phyloP scores from a whole-genome alignment of 2,329 filamentous ascomycete species.

The Trichoderma koningii region DNA sequence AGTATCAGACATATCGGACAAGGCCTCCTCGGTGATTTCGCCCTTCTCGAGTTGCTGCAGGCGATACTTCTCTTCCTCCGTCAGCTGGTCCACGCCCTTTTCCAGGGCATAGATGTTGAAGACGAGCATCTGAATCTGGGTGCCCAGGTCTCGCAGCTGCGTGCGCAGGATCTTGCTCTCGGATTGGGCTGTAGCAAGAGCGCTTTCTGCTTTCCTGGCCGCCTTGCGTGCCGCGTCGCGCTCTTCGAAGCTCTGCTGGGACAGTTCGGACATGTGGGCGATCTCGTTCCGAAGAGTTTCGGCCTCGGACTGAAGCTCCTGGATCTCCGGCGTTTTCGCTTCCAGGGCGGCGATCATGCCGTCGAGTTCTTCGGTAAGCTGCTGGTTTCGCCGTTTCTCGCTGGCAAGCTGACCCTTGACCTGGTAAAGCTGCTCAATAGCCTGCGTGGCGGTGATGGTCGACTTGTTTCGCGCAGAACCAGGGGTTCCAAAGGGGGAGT shows the following conservation, averaged over 20 bases:
- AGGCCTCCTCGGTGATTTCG: slow-evolving; percentile 68
- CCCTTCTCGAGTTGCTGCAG: slow-evolving; percentile 77
- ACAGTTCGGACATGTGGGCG: slow-evolving; percentile 78
- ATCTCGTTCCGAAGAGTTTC: slow-evolving; percentile 79
- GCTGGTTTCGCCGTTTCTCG: slow-evolving; percentile 72
- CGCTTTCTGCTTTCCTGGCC: slow-evolving; percentile 74
- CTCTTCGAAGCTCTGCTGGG: slow-evolving; percentile 79
- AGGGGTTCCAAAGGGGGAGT: slow-evolving; percentile 64
- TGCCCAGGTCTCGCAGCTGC: slow-evolving; percentile 84
- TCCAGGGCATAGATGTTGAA: slow-evolving; percentile 83
- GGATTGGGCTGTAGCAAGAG: slow-evolving; percentile 62
- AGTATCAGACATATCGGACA: slow-evolving; percentile 78
- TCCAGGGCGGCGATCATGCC: slow-evolving; percentile 85
- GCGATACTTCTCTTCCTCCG: slow-evolving; percentile 70
- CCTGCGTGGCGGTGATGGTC: slow-evolving; percentile 61
- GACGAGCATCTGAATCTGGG: slow-evolving; percentile 86
- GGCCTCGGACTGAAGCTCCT: slow-evolving; percentile 80
- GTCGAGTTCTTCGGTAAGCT: slow-evolving; percentile 76
- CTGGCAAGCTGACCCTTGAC: slow-evolving; percentile 72
- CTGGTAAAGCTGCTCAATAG: slow-evolving; percentile 65
- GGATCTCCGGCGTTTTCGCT: slow-evolving; percentile 81
- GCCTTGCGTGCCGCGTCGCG: slow-evolving; percentile 78
- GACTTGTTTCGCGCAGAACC: slow-evolving; percentile 59
- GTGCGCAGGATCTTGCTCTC: slow-evolving; percentile 80
- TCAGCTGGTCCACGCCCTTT: slow-evolving; percentile 72